A percentile compares a stretch with the other conserved stretches of the same genome.
Conservation (phyloP, 345 rosid genomes). For the Eucalyptus leucophloia region DNA sequence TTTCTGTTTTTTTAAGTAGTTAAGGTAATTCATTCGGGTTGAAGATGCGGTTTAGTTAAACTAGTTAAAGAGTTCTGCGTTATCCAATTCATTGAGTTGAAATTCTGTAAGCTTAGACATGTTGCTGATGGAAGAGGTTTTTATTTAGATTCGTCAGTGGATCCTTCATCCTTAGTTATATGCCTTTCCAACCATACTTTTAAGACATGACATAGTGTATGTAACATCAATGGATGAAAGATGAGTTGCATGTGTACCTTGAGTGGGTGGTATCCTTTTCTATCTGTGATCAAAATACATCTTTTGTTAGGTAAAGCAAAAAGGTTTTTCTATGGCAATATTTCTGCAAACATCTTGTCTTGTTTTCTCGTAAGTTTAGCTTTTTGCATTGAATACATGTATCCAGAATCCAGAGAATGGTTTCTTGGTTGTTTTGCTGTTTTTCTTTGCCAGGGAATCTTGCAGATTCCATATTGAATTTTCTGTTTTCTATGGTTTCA, state of each 20-base stretch:
- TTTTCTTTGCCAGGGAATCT: neutral
- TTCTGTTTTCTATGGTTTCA: conserved; percentile 1
- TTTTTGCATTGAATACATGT: neutral
- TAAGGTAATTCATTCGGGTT: neutral
- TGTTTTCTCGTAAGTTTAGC: neutral
- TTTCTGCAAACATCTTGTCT: neutral
- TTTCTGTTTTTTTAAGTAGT: neutral
- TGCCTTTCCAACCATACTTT: neutral
- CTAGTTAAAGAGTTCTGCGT: neutral
- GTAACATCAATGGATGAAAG: neutral
- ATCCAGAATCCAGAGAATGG: neutral
- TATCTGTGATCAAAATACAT: neutral
- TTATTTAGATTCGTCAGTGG: neutral
- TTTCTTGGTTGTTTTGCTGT: neutral
- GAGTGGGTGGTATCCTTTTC: neutral
- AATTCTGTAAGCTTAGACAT: neutral
- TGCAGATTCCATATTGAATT: neutral
- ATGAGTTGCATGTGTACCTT: neutral
- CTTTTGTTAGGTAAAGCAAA: neutral
- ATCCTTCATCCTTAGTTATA: neutral
- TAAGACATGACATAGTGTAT: neutral
- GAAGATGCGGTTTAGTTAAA: neutral
- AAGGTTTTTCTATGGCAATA: neutral
- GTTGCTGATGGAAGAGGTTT: neutral
- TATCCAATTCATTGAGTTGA: neutral